Conservation (phyloP, 441 rosid genomes). For the Viola pubescens region DNA sequence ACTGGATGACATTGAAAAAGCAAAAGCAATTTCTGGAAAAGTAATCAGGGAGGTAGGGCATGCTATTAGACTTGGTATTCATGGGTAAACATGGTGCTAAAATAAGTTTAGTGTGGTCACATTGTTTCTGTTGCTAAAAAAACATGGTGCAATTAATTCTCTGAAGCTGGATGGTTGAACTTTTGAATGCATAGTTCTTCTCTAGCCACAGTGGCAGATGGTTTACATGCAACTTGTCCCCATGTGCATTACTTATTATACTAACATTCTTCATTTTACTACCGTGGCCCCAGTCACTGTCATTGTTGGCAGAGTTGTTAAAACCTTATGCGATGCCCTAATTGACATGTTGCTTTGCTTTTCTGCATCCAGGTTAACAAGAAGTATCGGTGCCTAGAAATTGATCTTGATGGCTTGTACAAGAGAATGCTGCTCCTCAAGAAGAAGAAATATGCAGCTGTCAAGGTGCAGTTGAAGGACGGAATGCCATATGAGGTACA, state of each 20-base stretch:
- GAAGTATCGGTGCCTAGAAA: constrained; percentile 80
- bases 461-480: constrained; percentile 73
- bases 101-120: constrained; percentile 1
- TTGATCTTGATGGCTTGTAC: constrained; percentile 91
- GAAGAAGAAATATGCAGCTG: constrained; percentile 98
- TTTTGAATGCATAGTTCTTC: neutral
- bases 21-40: constrained; percentile 64
- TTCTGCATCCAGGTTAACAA: constrained; percentile 67
- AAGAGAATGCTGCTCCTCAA: constrained; percentile 94
- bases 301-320: no score
- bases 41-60: constrained; percentile 81
- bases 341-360: constrained; percentile 17
- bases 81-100: constrained; percentile 2
- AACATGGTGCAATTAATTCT: constrained; percentile 1
- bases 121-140: neutral
- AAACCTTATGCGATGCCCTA: neutral
- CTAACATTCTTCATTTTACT: no score
- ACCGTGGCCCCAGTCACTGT: no score
- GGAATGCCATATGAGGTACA: constrained; percentile 66
- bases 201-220: no score
- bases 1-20: constrained; percentile 69
- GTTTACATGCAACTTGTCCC: neutral
- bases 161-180: neutral
- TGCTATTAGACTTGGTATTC: constrained; percentile 3
- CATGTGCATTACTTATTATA: neutral